Evolutionary conservation across 148 eudicot species (phyloP).

Genomic region (Rhododendron griersonianum): DNA sequence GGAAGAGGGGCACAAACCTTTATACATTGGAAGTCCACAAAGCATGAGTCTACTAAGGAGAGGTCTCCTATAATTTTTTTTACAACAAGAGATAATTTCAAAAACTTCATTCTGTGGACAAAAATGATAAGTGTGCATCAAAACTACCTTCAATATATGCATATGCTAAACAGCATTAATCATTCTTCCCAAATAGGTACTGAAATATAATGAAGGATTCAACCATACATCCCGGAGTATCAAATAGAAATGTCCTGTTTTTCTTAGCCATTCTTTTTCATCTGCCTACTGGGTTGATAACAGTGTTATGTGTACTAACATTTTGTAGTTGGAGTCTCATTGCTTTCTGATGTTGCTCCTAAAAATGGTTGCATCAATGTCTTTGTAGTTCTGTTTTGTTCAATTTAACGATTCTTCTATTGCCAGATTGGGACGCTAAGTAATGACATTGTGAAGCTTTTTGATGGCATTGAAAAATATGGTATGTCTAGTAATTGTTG

Average conservation of each 20-base stretch:
- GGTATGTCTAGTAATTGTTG: slow-evolving; percentile 40
- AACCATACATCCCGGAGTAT: neutral
- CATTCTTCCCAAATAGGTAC: neutral
- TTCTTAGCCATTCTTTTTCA: neutral
- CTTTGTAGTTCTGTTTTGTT: neutral
- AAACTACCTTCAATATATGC: neutral
- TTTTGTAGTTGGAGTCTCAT: neutral
- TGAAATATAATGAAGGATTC: neutral
- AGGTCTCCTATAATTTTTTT: neutral
- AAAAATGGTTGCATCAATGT: neutral
- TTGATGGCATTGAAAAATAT: slow-evolving; percentile 80
- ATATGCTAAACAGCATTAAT: neutral
- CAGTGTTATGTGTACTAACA: neutral
- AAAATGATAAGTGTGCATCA: neutral
- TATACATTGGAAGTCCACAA: neutral
- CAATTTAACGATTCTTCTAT: slow-evolving; percentile 4
- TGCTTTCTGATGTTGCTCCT: neutral
- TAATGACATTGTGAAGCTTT: slow-evolving; percentile 75
- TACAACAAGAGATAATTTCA: neutral
- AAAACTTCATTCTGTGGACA: neutral
- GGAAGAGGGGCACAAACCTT: neutral
- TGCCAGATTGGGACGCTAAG: slow-evolving; percentile 69
- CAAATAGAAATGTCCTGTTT: neutral
- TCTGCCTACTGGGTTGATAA: neutral
- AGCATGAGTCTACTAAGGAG: neutral